Conservation (phyloP, 2,329 filamentous ascomycete genomes). For the Mycosphaerella sp. region DNA sequence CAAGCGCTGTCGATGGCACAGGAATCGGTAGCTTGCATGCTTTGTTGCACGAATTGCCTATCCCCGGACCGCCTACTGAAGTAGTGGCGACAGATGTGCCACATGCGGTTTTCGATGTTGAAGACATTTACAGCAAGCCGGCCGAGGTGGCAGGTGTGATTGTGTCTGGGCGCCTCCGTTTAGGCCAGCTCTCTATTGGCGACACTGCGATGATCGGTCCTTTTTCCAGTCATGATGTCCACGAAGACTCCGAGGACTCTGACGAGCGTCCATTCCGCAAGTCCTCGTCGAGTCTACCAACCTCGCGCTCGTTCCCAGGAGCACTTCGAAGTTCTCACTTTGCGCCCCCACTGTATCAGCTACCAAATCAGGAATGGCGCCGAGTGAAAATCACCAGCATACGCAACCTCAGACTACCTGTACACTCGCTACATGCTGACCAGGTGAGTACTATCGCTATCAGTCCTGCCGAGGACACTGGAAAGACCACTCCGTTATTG, state of each 20-base stretch:
- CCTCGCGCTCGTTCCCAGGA: constrained; percentile 45
- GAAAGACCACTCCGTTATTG: constrained; percentile 29
- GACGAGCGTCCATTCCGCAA: constrained; percentile 29
- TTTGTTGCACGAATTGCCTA: constrained; percentile 67
- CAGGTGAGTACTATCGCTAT: constrained; percentile 89
- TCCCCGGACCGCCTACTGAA: constrained; percentile 46
- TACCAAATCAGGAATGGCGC: constrained; percentile 62
- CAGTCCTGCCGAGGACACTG: constrained; percentile 44
- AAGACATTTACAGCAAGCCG: constrained; percentile 73
- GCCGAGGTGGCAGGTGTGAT: constrained; percentile 45
- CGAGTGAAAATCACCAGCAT: constrained; percentile 76
- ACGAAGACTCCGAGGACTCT: constrained; percentile 35
- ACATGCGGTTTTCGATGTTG: constrained; percentile 68
- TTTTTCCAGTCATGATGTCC: constrained; percentile 37
- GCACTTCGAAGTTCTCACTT: constrained; percentile 35
- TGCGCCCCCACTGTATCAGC: constrained; percentile 20
- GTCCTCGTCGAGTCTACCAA: constrained; percentile 31
- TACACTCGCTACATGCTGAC: constrained; percentile 65
- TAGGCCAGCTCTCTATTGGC: constrained; percentile 69
- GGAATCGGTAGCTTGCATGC: constrained; percentile 79
- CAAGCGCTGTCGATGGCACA: constrained; percentile 76
- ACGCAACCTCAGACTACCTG: constrained; percentile 78
- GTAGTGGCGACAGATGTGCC: constrained; percentile 24
- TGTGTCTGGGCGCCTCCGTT: constrained; percentile 76
- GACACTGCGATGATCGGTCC: constrained; percentile 75